Evolutionary conservation across 345 rosid genomes (phyloP).

Genomic region (Corymbia maculata): DNA sequence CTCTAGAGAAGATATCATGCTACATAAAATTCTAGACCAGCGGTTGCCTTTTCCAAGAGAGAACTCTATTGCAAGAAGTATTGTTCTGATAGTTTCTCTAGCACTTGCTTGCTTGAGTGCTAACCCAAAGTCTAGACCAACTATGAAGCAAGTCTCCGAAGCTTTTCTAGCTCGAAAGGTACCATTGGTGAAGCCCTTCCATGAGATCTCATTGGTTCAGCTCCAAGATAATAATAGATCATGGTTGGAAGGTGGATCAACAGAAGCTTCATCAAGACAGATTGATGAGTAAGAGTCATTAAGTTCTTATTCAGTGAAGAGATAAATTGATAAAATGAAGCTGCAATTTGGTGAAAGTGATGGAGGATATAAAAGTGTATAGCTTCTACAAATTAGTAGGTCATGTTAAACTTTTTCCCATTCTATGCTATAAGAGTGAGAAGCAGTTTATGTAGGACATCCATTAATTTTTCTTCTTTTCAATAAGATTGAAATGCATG

Average conservation of each 20-base stretch:
- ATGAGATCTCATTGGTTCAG: neutral
- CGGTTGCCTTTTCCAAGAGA: neutral
- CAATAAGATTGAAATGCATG: neutral
- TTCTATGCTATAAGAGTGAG: neutral
- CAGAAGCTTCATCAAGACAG: neutral
- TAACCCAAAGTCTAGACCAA: neutral
- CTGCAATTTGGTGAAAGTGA: neutral
- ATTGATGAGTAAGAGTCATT: neutral
- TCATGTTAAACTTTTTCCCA: neutral
- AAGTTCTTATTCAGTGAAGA: neutral
- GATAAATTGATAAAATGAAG: neutral
- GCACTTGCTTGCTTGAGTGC: conserved; percentile 7
- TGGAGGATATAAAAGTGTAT: neutral
- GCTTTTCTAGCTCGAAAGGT: neutral
- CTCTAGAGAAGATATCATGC: neutral
- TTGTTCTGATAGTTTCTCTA: neutral
- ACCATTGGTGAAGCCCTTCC: neutral
- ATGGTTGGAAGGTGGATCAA: neutral
- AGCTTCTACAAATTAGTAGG: neutral
- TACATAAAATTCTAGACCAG: neutral
- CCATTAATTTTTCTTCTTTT: neutral
- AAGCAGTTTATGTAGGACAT: neutral
- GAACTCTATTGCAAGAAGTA: neutral
- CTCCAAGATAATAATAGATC: neutral
- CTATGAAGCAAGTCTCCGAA: neutral